Conservation (phyloP, 1,284 basidiomycete species). For the Crucibulum cyathiforme region DNA sequence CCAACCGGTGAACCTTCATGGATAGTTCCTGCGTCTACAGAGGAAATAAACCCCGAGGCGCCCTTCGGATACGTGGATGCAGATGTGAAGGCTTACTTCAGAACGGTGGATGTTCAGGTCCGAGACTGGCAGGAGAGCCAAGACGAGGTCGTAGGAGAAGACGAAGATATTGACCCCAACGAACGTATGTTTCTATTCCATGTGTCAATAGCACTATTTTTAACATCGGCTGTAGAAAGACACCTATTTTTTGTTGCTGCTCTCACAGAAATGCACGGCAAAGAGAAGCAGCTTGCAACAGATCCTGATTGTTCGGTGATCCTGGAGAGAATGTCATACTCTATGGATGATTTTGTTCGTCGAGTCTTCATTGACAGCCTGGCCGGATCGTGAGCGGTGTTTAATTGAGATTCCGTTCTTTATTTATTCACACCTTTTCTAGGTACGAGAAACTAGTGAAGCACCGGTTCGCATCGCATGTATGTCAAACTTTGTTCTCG, state of each 20-base stretch:
- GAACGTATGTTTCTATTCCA: constrained; percentile 63
- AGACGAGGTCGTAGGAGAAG: constrained; percentile 39
- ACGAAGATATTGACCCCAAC: constrained; percentile 67
- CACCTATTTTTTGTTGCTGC: constrained; percentile 86
- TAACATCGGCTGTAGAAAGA: constrained; percentile 58
- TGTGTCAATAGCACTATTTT: constrained; percentile 1
- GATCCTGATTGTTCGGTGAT: constrained; percentile 91
- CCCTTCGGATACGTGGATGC: constrained; percentile 89
- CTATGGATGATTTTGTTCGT: constrained; percentile 93
- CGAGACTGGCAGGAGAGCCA: constrained; percentile 78
- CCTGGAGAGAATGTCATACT: constrained; percentile 86
- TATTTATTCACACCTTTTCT: constrained; percentile 6
- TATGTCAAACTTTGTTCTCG: constrained; percentile 85
- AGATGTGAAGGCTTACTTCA: constrained; percentile 91
- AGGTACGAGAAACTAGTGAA: constrained; percentile 74
- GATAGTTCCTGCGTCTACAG: constrained; percentile 56
- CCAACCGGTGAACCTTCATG: constrained; percentile 59
- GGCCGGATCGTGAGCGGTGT: constrained; percentile 76
- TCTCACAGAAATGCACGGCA: constrained; percentile 80
- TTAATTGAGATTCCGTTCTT: neutral
- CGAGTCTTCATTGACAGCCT: constrained; percentile 88
- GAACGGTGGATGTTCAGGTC: constrained; percentile 85
- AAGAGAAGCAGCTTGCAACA: constrained; percentile 88
- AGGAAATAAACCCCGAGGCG: constrained; percentile 65
- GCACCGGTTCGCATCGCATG: constrained; percentile 92